These are phyloP conservation scores for Macadamia tetraphylla DNA, from an alignment of 164 flowering plant genomes.

Conservation along the genomic window DNA sequence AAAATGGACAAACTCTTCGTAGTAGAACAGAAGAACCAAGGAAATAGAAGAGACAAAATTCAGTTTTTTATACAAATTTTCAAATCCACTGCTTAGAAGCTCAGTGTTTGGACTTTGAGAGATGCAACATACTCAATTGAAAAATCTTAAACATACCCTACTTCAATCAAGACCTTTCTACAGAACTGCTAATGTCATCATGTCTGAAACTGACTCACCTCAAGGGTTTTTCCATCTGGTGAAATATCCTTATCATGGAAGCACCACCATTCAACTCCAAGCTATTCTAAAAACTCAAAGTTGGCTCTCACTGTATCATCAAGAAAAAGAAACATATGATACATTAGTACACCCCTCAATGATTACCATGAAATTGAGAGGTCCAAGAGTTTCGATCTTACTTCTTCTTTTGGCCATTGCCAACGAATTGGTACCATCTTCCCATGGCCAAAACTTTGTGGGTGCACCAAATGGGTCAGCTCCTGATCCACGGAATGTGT, in stretches of 20 bases:
- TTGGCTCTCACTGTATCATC: slow-evolving; percentile 82
- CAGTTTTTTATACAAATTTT: too few species aligned
- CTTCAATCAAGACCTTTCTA: too few species aligned
- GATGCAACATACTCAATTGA: too few species aligned
- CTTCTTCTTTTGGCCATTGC: slow-evolving; percentile 97
- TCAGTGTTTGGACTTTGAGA: too few species aligned
- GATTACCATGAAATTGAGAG: not conserved
- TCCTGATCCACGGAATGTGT: slow-evolving; percentile 94
- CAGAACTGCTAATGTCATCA: not conserved
- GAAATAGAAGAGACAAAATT: not conserved
- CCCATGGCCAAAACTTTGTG: slow-evolving; percentile 99
- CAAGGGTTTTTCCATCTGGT: slow-evolving; percentile 79
- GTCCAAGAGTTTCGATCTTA: slow-evolving; percentile 26
- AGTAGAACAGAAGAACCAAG: not conserved
- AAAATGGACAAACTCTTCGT: not conserved
- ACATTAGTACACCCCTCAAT: not conserved
- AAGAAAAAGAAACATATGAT: slow-evolving; percentile 1
- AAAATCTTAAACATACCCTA: too few species aligned
- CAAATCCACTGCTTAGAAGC: too few species aligned
- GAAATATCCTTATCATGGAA: slow-evolving; percentile 98
- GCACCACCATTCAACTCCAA: slow-evolving; percentile 96
- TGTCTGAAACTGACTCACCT: slow-evolving; percentile 32
- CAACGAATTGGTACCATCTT: slow-evolving; percentile 95
- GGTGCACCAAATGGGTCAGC: slow-evolving; percentile 89
- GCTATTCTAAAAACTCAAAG: slow-evolving; percentile 85